phyloP scores from a whole-genome alignment of 2,329 filamentous ascomycete species.

The Pyricularia grisea region DNA sequence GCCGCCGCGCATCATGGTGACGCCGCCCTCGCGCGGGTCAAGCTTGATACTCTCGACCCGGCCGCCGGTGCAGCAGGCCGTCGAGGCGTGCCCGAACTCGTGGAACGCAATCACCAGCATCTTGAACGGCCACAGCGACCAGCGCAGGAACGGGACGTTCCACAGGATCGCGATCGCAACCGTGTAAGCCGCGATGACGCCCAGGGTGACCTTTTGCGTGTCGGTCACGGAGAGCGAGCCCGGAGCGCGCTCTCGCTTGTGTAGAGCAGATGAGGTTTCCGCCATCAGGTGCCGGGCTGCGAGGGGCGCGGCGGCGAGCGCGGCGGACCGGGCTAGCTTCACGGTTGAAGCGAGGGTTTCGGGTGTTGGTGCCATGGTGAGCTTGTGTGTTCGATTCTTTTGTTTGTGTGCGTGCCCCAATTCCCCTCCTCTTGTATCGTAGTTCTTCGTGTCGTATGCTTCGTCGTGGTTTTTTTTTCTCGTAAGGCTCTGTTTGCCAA shows the following conservation, averaged over 20 bases:
- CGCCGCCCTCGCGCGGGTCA: conserved; percentile 67
- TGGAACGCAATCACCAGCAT: conserved; percentile 81
- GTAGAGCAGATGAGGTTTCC: not conserved
- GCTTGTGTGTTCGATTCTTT: not conserved
- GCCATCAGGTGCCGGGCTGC: conserved; percentile 26
- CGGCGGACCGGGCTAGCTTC: conserved; percentile 2
- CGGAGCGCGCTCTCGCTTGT: not conserved
- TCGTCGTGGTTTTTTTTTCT: not conserved
- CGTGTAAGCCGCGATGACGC: conserved; percentile 46
- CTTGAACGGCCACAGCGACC: conserved; percentile 76
- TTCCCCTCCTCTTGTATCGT: not conserved
- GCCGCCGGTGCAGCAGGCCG: conserved; percentile 63
- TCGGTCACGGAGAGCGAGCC: conserved; percentile 50
- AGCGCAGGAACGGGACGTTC: conserved; percentile 70
- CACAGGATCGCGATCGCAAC: conserved; percentile 68
- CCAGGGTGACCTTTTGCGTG: conserved; percentile 62
- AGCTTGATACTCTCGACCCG: conserved; percentile 51
- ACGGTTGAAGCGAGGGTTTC: not conserved
- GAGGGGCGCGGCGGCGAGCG: conserved; percentile 11
- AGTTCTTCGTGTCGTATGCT: not conserved
- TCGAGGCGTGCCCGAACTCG: conserved; percentile 69
- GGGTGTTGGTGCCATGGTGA: conserved; percentile 1
- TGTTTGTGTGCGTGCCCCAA: not conserved
- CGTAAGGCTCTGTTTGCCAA: not conserved
- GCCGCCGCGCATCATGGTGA: conserved; percentile 69